Evolutionary conservation across 2,329 filamentous ascomycete species (phyloP), one percentile per base, ranked within the genome.

Genomic region (Knoxdaviesia capensis): DNA sequence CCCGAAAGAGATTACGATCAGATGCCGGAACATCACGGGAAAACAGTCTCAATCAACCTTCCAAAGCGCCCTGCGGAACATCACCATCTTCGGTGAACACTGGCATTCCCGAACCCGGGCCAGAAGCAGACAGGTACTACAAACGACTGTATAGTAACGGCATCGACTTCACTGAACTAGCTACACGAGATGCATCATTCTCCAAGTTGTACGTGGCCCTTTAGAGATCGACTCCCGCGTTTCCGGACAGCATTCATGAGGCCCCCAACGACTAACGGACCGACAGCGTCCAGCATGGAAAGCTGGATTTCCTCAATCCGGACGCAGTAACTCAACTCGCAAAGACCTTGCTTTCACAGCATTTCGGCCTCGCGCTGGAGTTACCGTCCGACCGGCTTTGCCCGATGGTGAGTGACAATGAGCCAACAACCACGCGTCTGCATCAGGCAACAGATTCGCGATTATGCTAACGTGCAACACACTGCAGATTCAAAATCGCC

Each of bases 261-360:
- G 20, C 20, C 20, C 20, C 3, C 20, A 20, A 20, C 20, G 20
- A 20, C 20, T 20, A 20, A 20, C 20, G 20, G 20, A 20, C 2
- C 20, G 28, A 36, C 43, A 64, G 61, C 6, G 49, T 62, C 35
- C 58, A 59, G 34, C 48, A 57, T 10, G 55, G 61, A 6, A 73
- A 78, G 48, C 64, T 94, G 30, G 76, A 94, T 59, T 96, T 96
- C 51, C 77, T 74, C 41, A 71, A 94, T 51, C 80, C 87, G 5
- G 62, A 68, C 40, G 74, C 83, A 28, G 73, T 93, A 6, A 72
- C 80, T 72, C 86, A 77, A 50, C 65, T 96, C 40, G 92, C 87
- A 7, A 86, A 80, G 53, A 77, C 78, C 11, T 66, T 94, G 2
- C 65, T 96, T 11, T 73, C 71, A 45, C 59, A 70, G 9, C 79